Percentiles rank a stretch among this genome's conserved stretches.
These are phyloP conservation scores for Helianthus annuus DNA, from an alignment of 129 eudicot genomes.

Conservation along the genomic window DNA sequence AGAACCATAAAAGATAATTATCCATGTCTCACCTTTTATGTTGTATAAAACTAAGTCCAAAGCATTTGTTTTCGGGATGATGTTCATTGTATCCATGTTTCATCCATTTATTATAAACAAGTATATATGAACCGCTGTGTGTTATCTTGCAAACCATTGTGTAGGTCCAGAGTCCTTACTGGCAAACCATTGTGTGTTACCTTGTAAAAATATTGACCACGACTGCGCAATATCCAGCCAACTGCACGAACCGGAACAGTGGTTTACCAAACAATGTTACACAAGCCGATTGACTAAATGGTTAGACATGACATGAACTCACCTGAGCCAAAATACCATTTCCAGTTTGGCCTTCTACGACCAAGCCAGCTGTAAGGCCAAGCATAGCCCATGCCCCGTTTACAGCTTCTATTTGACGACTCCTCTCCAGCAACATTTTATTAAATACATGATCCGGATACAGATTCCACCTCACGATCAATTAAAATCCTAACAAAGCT, in stretches of 20 bases:
- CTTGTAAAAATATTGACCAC: slow-evolving; percentile 46
- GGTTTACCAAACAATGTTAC: slow-evolving; percentile 1
- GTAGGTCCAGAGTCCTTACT: not conserved
- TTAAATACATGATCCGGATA: not conserved
- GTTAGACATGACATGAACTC: slow-evolving; percentile 19
- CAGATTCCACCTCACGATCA: not conserved
- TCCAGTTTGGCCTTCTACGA: slow-evolving; percentile 89
- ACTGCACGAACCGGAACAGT: slow-evolving; percentile 41
- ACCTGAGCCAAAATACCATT: slow-evolving; percentile 81
- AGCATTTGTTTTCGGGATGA: slow-evolving; percentile 8
- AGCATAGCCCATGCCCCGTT: slow-evolving; percentile 99
- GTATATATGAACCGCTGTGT: not conserved
- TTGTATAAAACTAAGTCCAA: no score
- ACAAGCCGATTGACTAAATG: slow-evolving; percentile 12
- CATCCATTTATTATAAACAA: slow-evolving; percentile 24
- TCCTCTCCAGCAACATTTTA: slow-evolving; percentile 44
- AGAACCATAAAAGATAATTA: no score
- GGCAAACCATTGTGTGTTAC: slow-evolving; percentile 30
- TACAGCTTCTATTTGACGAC: slow-evolving; percentile 78
- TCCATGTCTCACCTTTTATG: no score
- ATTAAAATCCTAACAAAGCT: not conserved
- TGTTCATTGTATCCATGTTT: slow-evolving; percentile 19
- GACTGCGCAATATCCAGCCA: slow-evolving; percentile 75
- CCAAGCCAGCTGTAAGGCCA: slow-evolving; percentile 85
- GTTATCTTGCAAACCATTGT: no score